Percentiles rank a stretch among this genome's conserved stretches.
These are phyloP conservation scores for Rubia yunnanensis DNA, from an alignment of 257 asterid genomes.

Conservation along the genomic window DNA sequence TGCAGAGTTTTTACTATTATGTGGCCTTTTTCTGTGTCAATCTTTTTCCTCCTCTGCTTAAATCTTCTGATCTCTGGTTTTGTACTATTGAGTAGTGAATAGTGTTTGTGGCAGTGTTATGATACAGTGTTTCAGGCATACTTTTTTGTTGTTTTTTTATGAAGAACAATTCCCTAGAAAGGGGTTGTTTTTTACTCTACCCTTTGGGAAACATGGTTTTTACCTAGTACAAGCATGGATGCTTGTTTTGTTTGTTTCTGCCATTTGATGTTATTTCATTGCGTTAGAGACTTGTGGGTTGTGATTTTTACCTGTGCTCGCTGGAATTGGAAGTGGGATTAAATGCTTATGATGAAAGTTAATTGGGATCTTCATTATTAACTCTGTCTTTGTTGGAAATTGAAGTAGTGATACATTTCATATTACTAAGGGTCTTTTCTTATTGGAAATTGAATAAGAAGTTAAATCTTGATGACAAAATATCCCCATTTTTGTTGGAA, in stretches of 20 bases:
- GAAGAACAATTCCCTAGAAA: not conserved
- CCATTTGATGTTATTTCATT: not conserved
- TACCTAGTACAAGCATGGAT: not conserved
- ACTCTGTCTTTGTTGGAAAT: not conserved
- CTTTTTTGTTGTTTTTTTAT: not conserved
- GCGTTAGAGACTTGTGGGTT: not conserved
- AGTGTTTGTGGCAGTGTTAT: not conserved
- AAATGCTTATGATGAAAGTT: not conserved
- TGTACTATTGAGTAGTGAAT: not conserved
- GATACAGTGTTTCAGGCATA: not conserved
- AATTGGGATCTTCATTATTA: not conserved
- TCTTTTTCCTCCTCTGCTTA: slow-evolving; percentile 4
- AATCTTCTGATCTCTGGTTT: slow-evolving; percentile 6
- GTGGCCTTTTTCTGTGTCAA: no score
- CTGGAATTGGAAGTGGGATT: not conserved
- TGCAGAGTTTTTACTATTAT: not conserved
- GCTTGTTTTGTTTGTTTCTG: not conserved
- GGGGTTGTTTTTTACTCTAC: not conserved
- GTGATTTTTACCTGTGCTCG: not conserved
- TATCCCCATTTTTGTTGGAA: not conserved
- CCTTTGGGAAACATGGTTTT: not conserved
- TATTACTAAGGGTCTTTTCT: no score
- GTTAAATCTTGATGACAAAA: no score
- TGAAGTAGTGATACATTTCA: not conserved
- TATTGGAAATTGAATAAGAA: no score